phyloP scores from a whole-genome alignment of 495 filamentous ascomycete genomes.

The Penicillium salamii region DNA sequence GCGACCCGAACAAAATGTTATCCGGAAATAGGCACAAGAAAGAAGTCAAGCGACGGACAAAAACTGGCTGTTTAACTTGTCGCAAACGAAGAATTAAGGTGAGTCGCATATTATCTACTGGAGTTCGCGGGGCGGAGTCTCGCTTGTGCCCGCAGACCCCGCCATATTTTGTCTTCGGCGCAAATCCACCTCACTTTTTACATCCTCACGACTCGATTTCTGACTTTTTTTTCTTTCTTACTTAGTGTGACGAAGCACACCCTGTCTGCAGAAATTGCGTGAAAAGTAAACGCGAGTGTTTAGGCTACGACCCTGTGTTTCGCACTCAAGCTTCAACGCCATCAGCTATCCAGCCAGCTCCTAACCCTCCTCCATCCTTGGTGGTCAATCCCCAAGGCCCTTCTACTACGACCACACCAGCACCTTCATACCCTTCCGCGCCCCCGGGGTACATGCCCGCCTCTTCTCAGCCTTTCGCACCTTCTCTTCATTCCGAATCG shows the following conservation, averaged over 20 bases:
- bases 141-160: slow-evolving; percentile 49
- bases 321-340: slow-evolving; percentile 75
- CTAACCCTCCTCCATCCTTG: slow-evolving; percentile 49
- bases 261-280: slow-evolving; percentile 95
- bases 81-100: slow-evolving; percentile 98
- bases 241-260: slow-evolving; percentile 93
- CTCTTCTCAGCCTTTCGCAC: slow-evolving; percentile 58
- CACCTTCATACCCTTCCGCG: slow-evolving; percentile 43
- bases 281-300: slow-evolving; percentile 95
- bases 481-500: slow-evolving; percentile 45
- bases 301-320: slow-evolving; percentile 98
- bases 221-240: slow-evolving; percentile 7
- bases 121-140: slow-evolving; percentile 39
- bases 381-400: slow-evolving; percentile 47
- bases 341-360: slow-evolving; percentile 74
- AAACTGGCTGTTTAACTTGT: slow-evolving; percentile 96
- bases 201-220: slow-evolving; percentile 10
- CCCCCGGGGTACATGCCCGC: slow-evolving; percentile 59
- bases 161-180: slow-evolving; percentile 34
- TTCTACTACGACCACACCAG: slow-evolving; percentile 20
- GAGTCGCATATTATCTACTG: slow-evolving; percentile 38
- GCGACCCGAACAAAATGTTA: slow-evolving; percentile 60
- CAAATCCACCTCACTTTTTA: slow-evolving; percentile 18
- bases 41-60: slow-evolving; percentile 97
- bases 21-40: slow-evolving; percentile 88